Conservation (phyloP, 495 filamentous ascomycete genomes). For the Trichoderma reesei region DNA sequence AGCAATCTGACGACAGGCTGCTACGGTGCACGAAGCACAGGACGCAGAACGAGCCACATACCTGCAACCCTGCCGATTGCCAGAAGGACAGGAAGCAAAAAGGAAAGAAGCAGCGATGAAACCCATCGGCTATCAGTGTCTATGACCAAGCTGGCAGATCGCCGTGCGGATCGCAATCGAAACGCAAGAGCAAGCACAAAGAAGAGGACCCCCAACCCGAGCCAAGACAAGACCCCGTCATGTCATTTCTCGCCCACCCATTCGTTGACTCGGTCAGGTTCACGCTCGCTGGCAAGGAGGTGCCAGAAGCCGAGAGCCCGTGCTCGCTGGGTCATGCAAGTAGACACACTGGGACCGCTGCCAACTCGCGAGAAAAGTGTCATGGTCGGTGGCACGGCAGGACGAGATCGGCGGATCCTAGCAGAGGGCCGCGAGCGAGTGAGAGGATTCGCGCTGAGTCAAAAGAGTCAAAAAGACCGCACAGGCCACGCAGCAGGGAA, state of each 20-base stretch:
- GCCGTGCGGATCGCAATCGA: conserved; percentile 6
- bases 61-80: too few relatives aligned
- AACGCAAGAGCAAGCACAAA: neutral
- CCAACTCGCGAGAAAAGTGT: neutral
- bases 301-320: conserved; percentile 5
- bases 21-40: too few relatives aligned
- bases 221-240: too few relatives aligned
- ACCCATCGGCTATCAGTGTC: conserved; percentile 7
- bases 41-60: too few relatives aligned
- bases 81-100: neutral
- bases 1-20: too few relatives aligned
- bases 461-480: neutral
- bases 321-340: conserved; percentile 1
- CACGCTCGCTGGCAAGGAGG: neutral
- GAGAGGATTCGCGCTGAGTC: neutral
- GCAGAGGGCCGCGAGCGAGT: neutral
- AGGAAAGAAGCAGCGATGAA: neutral
- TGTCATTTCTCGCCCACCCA: too few relatives aligned
- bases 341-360: neutral
- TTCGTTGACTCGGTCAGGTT: neutral
- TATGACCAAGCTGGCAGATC: neutral
- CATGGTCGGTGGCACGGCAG: too few relatives aligned
- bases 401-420: neutral
- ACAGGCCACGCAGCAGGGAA: conserved; percentile 1
- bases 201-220: too few relatives aligned